phyloP scores from a whole-genome alignment of 208 protist species.

The Crithidia bombi region DNA sequence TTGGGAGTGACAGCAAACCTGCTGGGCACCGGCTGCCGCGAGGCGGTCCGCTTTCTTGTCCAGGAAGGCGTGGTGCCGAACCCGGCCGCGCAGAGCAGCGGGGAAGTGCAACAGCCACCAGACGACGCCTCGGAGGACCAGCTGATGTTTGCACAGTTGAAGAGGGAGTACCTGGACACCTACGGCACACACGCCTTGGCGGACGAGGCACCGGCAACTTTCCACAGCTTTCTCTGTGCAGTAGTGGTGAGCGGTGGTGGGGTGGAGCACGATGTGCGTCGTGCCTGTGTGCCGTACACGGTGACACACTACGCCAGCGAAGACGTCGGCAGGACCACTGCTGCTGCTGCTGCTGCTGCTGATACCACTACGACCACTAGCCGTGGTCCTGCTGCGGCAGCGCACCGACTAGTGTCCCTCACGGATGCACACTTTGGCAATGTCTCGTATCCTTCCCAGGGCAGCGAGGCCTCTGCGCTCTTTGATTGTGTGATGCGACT shows the following conservation, averaged over 20 bases:
- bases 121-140: conserved; percentile 24
- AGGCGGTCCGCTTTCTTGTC: conserved; percentile 81
- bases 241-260: conserved; percentile 87
- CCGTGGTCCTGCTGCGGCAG: background rate
- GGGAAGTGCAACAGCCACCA: background rate
- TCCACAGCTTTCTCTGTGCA: conserved; percentile 52
- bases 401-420: too few relatives aligned
- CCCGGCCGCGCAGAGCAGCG: background rate
- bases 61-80: conserved; percentile 60
- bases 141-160: conserved; percentile 31
- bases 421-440: conserved; percentile 61
- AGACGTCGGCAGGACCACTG: background rate
- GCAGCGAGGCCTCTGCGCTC: conserved; percentile 23
- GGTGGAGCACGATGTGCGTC: conserved; percentile 89
- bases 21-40: conserved; percentile 82
- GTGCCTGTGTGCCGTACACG: conserved; percentile 62
- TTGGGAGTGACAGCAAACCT: conserved; percentile 79
- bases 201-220: conserved; percentile 23
- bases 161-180: conserved; percentile 24
- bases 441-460: conserved; percentile 48
- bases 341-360: background rate
- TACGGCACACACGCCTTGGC: conserved; percentile 18
- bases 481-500: conserved; percentile 65
- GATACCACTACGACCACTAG: background rate
- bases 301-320: conserved; percentile 54